Base-by-base conservation (phyloP, 768 basidiomycete genomes). In the Mycena rosella region DNA sequence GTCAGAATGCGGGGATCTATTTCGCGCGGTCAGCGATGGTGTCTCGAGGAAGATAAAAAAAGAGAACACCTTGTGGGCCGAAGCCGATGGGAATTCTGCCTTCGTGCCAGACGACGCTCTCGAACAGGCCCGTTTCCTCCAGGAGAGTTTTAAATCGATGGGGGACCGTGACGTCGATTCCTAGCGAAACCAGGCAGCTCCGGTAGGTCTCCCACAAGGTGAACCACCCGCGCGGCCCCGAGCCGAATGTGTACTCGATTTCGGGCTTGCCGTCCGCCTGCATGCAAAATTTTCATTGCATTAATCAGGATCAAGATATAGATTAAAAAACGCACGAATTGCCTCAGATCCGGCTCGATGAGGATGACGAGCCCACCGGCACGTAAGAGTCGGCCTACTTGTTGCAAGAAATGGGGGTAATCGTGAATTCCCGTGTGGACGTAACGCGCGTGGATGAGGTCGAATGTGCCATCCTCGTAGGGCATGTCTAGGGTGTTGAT, bases 351-450 rank as follows among this genome's bases (percentile, higher is more conserved):
- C 29, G 85, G 84, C 64, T 92, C 91, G 63, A 91, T 86, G 44
- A 92, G 77, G 63, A 92, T 85, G 68, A 91, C 82, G 48, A 93
- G 82, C 24, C 91, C 91, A 63, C 91, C 91, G 34, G 90, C 90
- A 34, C 89, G 88, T 38, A 92, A 84, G 71, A 93, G 81, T 67
- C 91, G 89, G 53, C 82, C 85, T 49, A 90, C 82, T 78, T 92
- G 88, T 61, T 81, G 80, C 6, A 92, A 72, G 69, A 92, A 85
- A 29, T 83, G 84, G 52, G 87, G 84, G 73, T 91, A 91, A 73
- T 91, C 80, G 64, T 81, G 82, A 68, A 92, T 89, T 60, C 91
- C 91, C 29, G 84, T 87, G 72, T 91, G 89, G 74, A 92, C 84
- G 38, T 85, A 89, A 59, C 91, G 87, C 42, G 89, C 90, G 73